These are phyloP conservation scores for Penicillium brasilianum DNA, from an alignment of 2,329 filamentous ascomycete genomes.

Conservation along the genomic window DNA sequence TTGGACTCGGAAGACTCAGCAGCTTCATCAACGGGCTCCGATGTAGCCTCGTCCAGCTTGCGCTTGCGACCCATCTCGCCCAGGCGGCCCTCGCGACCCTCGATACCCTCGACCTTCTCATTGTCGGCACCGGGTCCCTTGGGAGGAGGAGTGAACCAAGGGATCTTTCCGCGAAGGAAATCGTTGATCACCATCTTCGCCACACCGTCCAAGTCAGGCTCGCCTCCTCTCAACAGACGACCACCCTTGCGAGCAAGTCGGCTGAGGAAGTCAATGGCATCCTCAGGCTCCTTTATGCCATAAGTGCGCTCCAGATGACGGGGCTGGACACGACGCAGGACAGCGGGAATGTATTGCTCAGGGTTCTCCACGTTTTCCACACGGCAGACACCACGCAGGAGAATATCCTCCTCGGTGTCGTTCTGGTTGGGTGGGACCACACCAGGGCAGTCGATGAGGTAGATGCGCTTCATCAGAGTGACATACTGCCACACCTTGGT, in stretches of 20 bases:
- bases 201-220: slow-evolving; percentile 91
- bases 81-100: slow-evolving; percentile 75
- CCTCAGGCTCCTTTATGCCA: slow-evolving; percentile 77
- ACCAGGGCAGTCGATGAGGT: slow-evolving; percentile 95
- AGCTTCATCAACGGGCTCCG: slow-evolving; percentile 39
- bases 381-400: slow-evolving; percentile 87
- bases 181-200: slow-evolving; percentile 98
- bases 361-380: slow-evolving; percentile 97
- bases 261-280: slow-evolving; percentile 83
- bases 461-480: slow-evolving; percentile 91
- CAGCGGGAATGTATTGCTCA: slow-evolving; percentile 89
- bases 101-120: slow-evolving; percentile 67
- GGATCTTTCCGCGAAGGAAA: slow-evolving; percentile 91
- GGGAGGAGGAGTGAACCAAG: slow-evolving; percentile 90
- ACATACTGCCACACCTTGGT: slow-evolving; percentile 99
- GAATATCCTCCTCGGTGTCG: slow-evolving; percentile 84
- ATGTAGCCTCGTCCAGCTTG: slow-evolving; percentile 65
- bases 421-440: slow-evolving; percentile 87
- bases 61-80: slow-evolving; percentile 84
- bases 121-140: slow-evolving; percentile 57
- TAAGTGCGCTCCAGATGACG: slow-evolving; percentile 94
- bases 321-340: slow-evolving; percentile 78
- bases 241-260: slow-evolving; percentile 85
- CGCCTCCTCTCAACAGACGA: slow-evolving; percentile 85
- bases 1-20: slow-evolving; percentile 44